Evolutionary conservation across 768 basidiomycete genomes (phyloP).

Genomic region (Lyophyllum decastes): DNA sequence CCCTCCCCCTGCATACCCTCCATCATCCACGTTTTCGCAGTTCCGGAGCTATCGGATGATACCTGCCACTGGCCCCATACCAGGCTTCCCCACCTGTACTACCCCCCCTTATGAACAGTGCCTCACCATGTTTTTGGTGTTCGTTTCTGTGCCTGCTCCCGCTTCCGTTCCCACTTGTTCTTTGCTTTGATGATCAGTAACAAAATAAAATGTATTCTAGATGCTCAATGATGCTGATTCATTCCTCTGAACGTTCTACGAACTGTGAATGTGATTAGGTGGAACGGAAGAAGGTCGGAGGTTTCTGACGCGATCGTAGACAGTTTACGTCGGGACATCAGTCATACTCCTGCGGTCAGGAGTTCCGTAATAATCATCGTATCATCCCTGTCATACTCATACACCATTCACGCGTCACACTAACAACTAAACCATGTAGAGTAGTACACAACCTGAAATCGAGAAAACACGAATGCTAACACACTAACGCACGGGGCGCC

Average conservation of each 20-base stretch:
- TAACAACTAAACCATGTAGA: neutral
- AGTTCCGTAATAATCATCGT: no score
- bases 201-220: slow-evolving; percentile 3
- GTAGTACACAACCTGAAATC: neutral
- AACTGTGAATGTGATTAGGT: no score
- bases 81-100: neutral
- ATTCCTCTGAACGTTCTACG: neutral
- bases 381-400: neutral
- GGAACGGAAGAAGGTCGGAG: no score
- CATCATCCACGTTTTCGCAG: neutral
- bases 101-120: neutral
- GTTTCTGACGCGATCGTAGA: no score
- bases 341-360: no score
- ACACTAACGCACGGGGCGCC: neutral
- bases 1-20: neutral
- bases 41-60: neutral
- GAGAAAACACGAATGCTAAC: neutral
- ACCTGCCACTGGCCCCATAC: neutral
- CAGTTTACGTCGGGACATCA: no score
- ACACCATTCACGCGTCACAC: neutral
- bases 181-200: neutral
- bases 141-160: neutral
- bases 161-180: neutral
- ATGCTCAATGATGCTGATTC: neutral
- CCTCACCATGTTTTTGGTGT: neutral